Percentiles rank a stretch among this genome's conserved stretches.
Conservation (phyloP, 1,284 basidiomycete species). For the Ceratobasidium sp. region DNA sequence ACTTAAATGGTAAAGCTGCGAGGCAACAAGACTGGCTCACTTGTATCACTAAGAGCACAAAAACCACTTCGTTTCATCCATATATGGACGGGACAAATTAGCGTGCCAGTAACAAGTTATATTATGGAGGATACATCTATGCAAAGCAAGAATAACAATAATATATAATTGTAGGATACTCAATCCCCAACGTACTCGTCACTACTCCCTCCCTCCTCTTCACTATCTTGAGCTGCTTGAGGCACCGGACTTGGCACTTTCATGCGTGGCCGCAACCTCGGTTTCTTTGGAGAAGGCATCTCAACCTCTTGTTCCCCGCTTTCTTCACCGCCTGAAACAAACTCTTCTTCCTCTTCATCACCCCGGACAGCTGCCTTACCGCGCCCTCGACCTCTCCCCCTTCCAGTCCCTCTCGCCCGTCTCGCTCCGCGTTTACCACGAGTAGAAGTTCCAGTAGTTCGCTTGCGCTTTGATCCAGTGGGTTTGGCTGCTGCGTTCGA, state of each 20-base stretch:
- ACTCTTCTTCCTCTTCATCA: constrained; percentile 43
- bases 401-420: constrained; percentile 20
- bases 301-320: constrained; percentile 10
- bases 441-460: constrained; percentile 33
- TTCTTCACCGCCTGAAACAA: constrained; percentile 8
- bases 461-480: constrained; percentile 19
- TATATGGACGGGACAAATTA: too few relatives aligned
- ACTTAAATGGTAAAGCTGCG: too few relatives aligned
- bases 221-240: constrained; percentile 17
- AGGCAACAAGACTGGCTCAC: too few relatives aligned
- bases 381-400: constrained; percentile 37
- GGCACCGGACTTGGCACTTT: constrained; percentile 34
- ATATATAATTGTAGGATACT: background rate
- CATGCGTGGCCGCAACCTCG: constrained; percentile 33
- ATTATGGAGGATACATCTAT: background rate
- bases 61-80: too few relatives aligned
- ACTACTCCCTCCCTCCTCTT: constrained; percentile 12
- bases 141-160: constrained; percentile 1
- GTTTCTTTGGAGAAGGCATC: constrained; percentile 26
- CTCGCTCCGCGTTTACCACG: constrained; percentile 31
- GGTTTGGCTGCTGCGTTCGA: constrained; percentile 31
- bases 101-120: background rate
- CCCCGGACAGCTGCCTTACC: constrained; percentile 8
- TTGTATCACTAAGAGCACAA: too few relatives aligned
- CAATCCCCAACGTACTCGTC: constrained; percentile 32